Percentiles rank a stretch among this genome's conserved stretches.
These are phyloP conservation scores for Nothophytophthora sp. DNA, from an alignment of 352 stramenopile genomes.

Conservation along the genomic window DNA sequence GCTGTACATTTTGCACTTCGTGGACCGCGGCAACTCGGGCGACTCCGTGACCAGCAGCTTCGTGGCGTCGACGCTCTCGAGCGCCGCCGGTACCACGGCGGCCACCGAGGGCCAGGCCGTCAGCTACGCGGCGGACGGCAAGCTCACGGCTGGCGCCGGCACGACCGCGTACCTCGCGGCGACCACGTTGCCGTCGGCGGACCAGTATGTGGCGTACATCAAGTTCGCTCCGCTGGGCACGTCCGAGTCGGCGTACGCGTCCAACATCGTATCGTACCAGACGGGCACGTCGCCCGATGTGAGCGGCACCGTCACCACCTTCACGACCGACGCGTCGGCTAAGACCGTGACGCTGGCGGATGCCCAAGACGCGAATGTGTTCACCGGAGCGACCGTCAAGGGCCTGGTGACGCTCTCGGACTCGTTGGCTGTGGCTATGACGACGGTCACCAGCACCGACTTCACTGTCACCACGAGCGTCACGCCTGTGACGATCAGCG, in stretches of 20 bases:
- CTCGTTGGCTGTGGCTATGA: conserved; percentile 47
- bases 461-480: conserved; percentile 43
- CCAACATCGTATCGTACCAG: conserved; percentile 68
- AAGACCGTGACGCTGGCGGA: conserved; percentile 56
- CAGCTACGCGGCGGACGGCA: conserved; percentile 52
- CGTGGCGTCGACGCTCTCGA: conserved; percentile 32
- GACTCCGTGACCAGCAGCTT: conserved; percentile 40
- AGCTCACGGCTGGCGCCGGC: conserved; percentile 58
- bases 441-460: conserved; percentile 46
- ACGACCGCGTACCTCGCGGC: conserved; percentile 72
- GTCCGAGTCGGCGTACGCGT: conserved; percentile 42
- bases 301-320: conserved; percentile 52
- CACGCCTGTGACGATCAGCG: conserved; percentile 49
- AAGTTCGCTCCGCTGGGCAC: conserved; percentile 56
- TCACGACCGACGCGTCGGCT: conserved; percentile 31
- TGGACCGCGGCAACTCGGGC: conserved; percentile 43
- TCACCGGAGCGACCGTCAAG: conserved; percentile 58
- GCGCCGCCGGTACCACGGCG: conserved; percentile 14
- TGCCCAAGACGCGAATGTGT: conserved; percentile 45
- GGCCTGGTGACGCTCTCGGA: conserved; percentile 66
- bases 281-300: conserved; percentile 38
- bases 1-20: conserved; percentile 84
- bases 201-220: conserved; percentile 54
- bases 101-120: conserved; percentile 55
- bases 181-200: conserved; percentile 40